phyloP scores from a whole-genome alignment of 345 rosid genomes.

The Iberis pinnata region DNA sequence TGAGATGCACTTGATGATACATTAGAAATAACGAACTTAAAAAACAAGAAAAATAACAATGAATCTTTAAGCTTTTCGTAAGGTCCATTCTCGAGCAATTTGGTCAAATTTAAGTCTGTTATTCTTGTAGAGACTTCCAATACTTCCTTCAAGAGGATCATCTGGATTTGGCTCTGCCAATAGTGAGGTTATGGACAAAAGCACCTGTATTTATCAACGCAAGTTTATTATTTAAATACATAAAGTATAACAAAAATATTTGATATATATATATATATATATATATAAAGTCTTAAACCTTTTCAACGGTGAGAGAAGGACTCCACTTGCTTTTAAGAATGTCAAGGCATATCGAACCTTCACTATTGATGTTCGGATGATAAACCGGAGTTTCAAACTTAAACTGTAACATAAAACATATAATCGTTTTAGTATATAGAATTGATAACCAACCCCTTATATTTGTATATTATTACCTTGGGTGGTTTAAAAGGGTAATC shows the following conservation, averaged over 20 bases:
- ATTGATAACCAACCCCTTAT: background rate
- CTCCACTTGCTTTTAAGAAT: conserved; percentile 17
- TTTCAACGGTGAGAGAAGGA: conserved; percentile 13
- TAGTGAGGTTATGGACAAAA: conserved; percentile 11
- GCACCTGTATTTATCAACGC: too few relatives aligned
- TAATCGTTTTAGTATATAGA: background rate
- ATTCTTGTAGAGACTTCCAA: background rate
- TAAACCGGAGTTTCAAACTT: conserved; percentile 3
- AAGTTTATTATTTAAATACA: background rate
- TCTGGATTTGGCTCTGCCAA: conserved; percentile 11
- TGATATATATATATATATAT: background rate
- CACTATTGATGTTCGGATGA: conserved; percentile 6
- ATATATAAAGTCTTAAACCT: background rate
- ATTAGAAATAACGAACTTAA: too few relatives aligned
- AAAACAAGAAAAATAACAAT: too few relatives aligned
- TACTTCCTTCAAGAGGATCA: conserved; percentile 5
- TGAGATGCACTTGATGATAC: too few relatives aligned
- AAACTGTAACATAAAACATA: background rate
- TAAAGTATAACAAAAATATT: background rate
- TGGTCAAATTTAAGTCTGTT: background rate
- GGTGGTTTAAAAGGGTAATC: conserved; percentile 20
- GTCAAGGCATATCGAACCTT: conserved; percentile 19
- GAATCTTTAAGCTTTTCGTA: too few relatives aligned
- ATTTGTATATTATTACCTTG: conserved; percentile 1
- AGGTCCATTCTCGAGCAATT: conserved; percentile 15